A percentile compares a stretch with the other conserved stretches of the same genome.
Evolutionary conservation across 176 grass and related monocot genomes (phyloP).

Genomic region (Bothriochloa decipiens): DNA sequence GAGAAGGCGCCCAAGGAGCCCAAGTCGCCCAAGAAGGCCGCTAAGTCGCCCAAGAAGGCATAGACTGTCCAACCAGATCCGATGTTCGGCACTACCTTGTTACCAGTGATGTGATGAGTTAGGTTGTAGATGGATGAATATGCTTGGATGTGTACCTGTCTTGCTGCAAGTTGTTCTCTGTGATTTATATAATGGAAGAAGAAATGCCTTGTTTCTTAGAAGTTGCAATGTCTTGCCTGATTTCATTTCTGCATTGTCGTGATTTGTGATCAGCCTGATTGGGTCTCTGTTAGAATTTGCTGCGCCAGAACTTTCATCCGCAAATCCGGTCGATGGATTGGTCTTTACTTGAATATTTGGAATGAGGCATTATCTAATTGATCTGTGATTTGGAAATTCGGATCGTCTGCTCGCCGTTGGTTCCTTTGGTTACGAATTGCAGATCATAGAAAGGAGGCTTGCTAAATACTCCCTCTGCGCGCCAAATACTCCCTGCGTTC

Average conservation of each 20-base stretch:
- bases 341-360: neutral
- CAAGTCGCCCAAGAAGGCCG: slow-evolving; percentile 52
- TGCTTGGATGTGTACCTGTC: neutral
- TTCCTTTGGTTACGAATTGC: too few species aligned
- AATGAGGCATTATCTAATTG: too few species aligned
- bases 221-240: neutral
- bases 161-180: neutral
- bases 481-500: too few species aligned
- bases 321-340: neutral
- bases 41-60: slow-evolving; percentile 59
- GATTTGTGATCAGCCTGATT: too few species aligned
- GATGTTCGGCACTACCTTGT: too few species aligned
- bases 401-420: too few species aligned
- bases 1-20: slow-evolving; percentile 54
- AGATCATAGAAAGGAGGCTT: too few species aligned
- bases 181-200: neutral
- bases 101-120: too few species aligned
- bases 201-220: neutral
- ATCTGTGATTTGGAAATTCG: too few species aligned
- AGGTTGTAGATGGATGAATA: too few species aligned
- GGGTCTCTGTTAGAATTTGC: too few species aligned
- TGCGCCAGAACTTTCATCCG: neutral
- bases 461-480: too few species aligned
- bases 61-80: neutral
- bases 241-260: neutral